Evolutionary conservation across 345 rosid species (phyloP), one percentile per base, ranked within the genome.

Genomic region (Brassica carinata): DNA sequence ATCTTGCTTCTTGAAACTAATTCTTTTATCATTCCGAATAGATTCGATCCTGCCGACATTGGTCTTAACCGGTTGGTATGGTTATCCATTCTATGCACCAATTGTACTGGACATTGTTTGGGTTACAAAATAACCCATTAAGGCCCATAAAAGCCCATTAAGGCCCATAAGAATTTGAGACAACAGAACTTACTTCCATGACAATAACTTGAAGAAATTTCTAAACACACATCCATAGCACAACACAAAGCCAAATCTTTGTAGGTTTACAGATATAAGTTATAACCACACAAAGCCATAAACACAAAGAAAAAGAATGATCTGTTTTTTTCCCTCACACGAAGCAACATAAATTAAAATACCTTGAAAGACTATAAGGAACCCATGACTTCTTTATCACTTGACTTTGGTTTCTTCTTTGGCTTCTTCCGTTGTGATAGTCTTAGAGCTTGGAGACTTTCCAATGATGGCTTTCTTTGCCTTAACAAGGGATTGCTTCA

Each of bases 391-490:
- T 51, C 0, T n/a, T 48, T 51, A 67, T 88, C 83, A 86, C 78
- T 90, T 87, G 65, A 77, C 90, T 67, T 83, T 83, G 76, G 77
- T 81, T 67, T 84, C 91, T 10, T 34, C 89, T 79, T 88, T 86
- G 7, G 85, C 61, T 45, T 79, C 83, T 69, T 92, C 93, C 8
- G 87, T 64, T 3, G 74, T 51, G 23, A 79, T 71, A 19, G 90
- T 80, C 79, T 90, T 92, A 0, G 97, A 85, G 87, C 85, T 81
- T 58, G 94, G 92, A 67, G 97, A 91, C 80, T 88, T 93, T 45
- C 96, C 95, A 7, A 80, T 82, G 29, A 93, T 86, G 27, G 97
- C 97, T 79, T 93, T 93, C 86, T 89, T 91, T 40, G 89, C 96
- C 88, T 91, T 93, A 29, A 88, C 90, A 73, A 91, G 85, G 8